Evolutionary conservation across 2,329 filamentous ascomycete species (phyloP), one percentile per base, ranked within the genome.

Genomic region (Ilyonectria sp.): DNA sequence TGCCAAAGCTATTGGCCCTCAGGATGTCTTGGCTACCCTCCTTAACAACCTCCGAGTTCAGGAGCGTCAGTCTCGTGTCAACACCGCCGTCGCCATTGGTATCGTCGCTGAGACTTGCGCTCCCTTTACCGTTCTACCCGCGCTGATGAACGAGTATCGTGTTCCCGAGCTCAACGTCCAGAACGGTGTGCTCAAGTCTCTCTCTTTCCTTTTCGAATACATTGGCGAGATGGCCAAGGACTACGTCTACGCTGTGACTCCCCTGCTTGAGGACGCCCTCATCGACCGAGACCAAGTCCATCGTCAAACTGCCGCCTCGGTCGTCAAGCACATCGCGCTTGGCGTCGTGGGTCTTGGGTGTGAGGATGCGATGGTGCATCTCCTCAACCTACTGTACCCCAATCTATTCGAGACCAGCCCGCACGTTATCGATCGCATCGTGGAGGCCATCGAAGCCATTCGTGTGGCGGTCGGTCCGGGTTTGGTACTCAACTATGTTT

Each of bases 161-260:
- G 96, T 99, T 9, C 96, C 96, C 0, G 96, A 99, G 82, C 91
- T 99, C 73, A 99, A 99, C 79, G 96, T 99, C 29, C 96, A 99
- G 80, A 99, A 99, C 75, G 96, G 96, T 83, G 96, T 99, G 37
- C 91, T 99, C 79, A 99, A 99, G 82, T 95, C 95, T 6, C 88
- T 99, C 60, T 97, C 94, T 7, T 99, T 99, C 87, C 87, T 99
- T 68, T 99, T 98, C 78, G 96, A 99, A 79, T 99, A 99, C 83
- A 99, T 99, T 80, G 96, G 96, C 70, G 96, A 99, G 82, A 98
- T 99, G 96, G 94, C 94, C 71, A 99, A 98, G 84, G 96, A 99
- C 82, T 99, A 99, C 80, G 96, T 99, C 78, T 99, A 99, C 78
- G 96, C 97, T 19, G 95, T 99, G 37, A 98, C 95, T 2, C 96